Base-by-base conservation (phyloP, 805 yeast genomes). In the Wickerhamia fluorescens region DNA sequence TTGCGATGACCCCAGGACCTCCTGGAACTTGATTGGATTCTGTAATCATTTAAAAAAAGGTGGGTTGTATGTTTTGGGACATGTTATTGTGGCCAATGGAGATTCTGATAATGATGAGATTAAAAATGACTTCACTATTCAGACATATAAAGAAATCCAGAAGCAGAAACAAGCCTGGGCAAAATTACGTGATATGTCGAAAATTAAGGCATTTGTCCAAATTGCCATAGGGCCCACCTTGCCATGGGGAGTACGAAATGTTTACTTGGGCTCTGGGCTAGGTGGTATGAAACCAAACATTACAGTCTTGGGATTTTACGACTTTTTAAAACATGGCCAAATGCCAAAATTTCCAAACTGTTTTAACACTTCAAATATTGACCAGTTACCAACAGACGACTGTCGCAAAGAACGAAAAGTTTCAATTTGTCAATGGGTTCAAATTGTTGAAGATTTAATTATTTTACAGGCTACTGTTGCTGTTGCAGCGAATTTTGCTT, bases 241-340 rank as follows among this genome's bases (percentile, higher is more conserved):
- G 23, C 80, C 87, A 0, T 89, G 97, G 96, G 97, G 98, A 15
- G 94, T 86, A 0, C 66, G 98, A 37, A 89, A 89, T 49, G 87
- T 92, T 7, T 87, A 74, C 35, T 53, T 89, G 35, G 96, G 96
- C 0, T 82, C 95, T 3, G 99, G 99, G 0, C 62, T 92, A n/a
- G 99, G 99, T 6, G 96, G 96, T 8, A 92, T 92, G 98, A 80
- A 75, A 45, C 98, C 98, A 2, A 92, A 92, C 49, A 88, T 92
- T 29, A 85, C 96, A 0, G 94, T 92, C 0, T 36, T 92, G 18
- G 97, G 97, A 0, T 87, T 87, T 46, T 84, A 79, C 42, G 95
- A 89, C 47, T 62, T 79, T 35, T 55, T 50, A 14, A 61, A 60
- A 30, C 66, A 67, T 1, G 44, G 56, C 11, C 47, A 47, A 7